Evolutionary conservation across 805 yeast species (phyloP).

Genomic region (Candida sithepensis): DNA sequence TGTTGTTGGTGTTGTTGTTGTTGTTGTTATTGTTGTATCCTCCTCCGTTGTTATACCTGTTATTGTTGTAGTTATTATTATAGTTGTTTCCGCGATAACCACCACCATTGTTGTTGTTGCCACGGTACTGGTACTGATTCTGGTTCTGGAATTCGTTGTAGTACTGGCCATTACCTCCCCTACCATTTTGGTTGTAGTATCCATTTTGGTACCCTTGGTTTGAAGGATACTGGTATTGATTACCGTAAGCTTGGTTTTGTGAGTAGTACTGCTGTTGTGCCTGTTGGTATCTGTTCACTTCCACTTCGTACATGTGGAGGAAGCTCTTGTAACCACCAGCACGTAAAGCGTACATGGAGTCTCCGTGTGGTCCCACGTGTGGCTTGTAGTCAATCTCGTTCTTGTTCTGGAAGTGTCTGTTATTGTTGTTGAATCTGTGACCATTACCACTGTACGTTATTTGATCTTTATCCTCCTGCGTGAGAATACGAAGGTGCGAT

Average conservation of each 20-base stretch:
- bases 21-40: too few relatives aligned
- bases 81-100: not conserved
- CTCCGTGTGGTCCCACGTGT: conserved; percentile 50
- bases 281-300: conserved; percentile 24
- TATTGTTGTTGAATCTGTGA: conserved; percentile 32
- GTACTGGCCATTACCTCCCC: conserved; percentile 9
- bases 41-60: conserved; percentile 16
- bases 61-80: conserved; percentile 12
- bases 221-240: conserved; percentile 10
- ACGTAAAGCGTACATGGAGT: conserved; percentile 42
- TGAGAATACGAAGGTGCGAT: conserved; percentile 57
- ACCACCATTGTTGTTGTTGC: not conserved
- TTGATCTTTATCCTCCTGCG: conserved; percentile 64
- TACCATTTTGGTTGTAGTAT: conserved; percentile 5
- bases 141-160: conserved; percentile 17
- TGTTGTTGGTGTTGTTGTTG: conserved; percentile 7
- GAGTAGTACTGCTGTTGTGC: conserved; percentile 9
- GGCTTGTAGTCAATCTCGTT: conserved; percentile 33
- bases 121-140: conserved; percentile 9
- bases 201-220: conserved; percentile 5
- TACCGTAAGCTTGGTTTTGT: conserved; percentile 13
- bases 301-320: conserved; percentile 31
- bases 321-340: conserved; percentile 51
- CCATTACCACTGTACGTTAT: conserved; percentile 46
- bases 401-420: conserved; percentile 23